phyloP scores from a whole-genome alignment of 345 rosid genomes.

The Syzygium aromaticum region DNA sequence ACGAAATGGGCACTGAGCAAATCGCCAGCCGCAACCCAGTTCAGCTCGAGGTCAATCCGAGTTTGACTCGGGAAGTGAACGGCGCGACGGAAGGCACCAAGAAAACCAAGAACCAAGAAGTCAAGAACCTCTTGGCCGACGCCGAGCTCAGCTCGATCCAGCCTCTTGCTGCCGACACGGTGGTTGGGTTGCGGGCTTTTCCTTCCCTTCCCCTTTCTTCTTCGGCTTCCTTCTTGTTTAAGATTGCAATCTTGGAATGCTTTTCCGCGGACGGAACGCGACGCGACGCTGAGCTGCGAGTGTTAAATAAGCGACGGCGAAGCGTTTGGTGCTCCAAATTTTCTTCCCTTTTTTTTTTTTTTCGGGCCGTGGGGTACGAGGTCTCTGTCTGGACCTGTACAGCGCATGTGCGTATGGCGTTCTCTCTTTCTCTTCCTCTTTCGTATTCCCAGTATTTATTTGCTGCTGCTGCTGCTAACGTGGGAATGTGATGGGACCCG shows the following conservation, averaged over 20 bases:
- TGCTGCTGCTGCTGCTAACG: not conserved
- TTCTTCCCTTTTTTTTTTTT: not conserved
- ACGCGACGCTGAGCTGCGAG: not conserved
- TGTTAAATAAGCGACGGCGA: not conserved
- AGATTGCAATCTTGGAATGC: not conserved
- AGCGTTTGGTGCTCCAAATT: not conserved
- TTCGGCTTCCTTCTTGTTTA: not conserved
- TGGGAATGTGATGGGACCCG: not conserved
- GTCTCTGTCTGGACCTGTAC: constrained; percentile 15
- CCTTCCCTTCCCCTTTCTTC: not conserved
- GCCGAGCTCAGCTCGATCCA: not conserved
- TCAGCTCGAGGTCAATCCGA: not conserved
- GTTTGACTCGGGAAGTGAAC: not conserved
- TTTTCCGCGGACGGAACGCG: not conserved
- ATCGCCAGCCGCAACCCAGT: not conserved
- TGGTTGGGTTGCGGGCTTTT: not conserved
- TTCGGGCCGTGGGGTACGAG: not conserved
- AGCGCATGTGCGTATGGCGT: not conserved
- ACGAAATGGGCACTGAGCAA: not conserved
- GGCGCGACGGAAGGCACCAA: not conserved
- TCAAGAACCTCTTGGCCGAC: not conserved
- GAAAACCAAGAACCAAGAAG: not conserved
- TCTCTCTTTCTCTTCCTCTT: not conserved
- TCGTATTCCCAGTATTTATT: not conserved
- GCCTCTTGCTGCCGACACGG: not conserved